These are phyloP conservation scores for Cladosporium sp. DNA, from an alignment of 2,329 filamentous ascomycete genomes.

Conservation along the genomic window DNA sequence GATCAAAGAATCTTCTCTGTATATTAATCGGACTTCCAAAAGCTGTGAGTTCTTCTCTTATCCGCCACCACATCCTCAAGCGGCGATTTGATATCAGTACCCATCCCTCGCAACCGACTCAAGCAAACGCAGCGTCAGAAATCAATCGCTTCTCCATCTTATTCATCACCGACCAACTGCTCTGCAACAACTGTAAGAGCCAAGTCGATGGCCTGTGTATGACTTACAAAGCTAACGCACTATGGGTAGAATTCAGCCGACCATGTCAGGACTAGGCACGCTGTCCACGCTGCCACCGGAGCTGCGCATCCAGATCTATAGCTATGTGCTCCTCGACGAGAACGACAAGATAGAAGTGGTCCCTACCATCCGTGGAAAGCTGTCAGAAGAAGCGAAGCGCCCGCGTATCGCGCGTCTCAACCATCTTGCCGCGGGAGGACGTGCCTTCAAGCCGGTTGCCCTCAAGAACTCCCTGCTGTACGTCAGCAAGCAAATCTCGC, in stretches of 20 bases:
- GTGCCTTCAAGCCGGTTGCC: neutral
- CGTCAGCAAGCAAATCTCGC: neutral
- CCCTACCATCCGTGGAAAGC: neutral
- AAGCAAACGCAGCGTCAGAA: neutral
- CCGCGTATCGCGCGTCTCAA: neutral
- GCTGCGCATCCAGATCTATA: neutral
- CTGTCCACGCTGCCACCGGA: neutral
- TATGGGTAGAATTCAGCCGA: neutral
- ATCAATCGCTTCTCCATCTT: too few relatives aligned
- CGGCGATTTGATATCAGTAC: neutral
- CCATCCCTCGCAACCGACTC: neutral
- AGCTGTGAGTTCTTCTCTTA: neutral
- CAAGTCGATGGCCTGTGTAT: neutral
- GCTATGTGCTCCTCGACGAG: neutral
- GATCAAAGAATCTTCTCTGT: neutral
- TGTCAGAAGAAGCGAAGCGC: neutral
- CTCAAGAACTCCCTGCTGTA: neutral
- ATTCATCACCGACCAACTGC: neutral
- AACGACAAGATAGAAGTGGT: neutral
- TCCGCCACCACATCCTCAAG: neutral
- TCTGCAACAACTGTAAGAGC: neutral
- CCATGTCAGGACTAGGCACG: neutral
- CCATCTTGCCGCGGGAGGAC: neutral
- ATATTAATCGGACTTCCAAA: neutral
- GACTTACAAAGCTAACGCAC: neutral